Conservation (phyloP, 352 stramenopile genomes). For the Phytophthora palmivora region DNA sequence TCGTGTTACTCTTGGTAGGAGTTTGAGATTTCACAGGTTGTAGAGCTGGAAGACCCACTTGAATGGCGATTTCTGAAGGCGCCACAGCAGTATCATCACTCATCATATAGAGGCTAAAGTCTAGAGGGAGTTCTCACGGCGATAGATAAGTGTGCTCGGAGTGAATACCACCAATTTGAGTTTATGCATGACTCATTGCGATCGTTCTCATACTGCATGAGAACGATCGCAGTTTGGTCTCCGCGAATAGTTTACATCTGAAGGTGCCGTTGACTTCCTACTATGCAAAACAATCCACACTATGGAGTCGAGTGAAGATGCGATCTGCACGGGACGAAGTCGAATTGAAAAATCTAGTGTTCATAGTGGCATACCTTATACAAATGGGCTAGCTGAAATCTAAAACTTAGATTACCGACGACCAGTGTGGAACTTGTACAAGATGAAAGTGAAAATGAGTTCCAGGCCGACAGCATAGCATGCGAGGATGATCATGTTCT, state of each 20-base stretch:
- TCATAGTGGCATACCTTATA: no score
- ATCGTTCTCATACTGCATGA: no score
- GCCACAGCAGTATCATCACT: neutral
- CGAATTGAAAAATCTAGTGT: neutral
- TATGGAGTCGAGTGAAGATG: neutral
- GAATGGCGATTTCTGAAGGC: neutral
- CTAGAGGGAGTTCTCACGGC: slow-evolving; percentile 1
- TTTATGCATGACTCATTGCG: no score
- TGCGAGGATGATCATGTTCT: slow-evolving; percentile 43
- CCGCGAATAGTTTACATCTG: neutral
- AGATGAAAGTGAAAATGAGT: slow-evolving; percentile 36
- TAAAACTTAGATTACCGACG: neutral
- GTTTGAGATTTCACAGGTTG: neutral
- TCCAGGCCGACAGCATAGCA: slow-evolving; percentile 47
- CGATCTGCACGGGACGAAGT: neutral
- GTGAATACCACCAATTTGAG: neutral
- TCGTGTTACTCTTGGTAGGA: slow-evolving; percentile 5
- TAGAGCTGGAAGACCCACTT: slow-evolving; percentile 23
- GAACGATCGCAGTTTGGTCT: neutral
- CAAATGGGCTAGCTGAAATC: no score
- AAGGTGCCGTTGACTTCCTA: neutral
- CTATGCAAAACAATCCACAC: neutral
- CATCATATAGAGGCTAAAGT: slow-evolving; percentile 11
- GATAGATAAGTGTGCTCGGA: slow-evolving; percentile 3
- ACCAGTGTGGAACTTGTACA: slow-evolving; percentile 29